A percentile compares a stretch with the other conserved stretches of the same genome.
These are phyloP conservation scores for Theileria orientalis DNA, from an alignment of 169 alveolate species.

Conservation along the genomic window DNA sequence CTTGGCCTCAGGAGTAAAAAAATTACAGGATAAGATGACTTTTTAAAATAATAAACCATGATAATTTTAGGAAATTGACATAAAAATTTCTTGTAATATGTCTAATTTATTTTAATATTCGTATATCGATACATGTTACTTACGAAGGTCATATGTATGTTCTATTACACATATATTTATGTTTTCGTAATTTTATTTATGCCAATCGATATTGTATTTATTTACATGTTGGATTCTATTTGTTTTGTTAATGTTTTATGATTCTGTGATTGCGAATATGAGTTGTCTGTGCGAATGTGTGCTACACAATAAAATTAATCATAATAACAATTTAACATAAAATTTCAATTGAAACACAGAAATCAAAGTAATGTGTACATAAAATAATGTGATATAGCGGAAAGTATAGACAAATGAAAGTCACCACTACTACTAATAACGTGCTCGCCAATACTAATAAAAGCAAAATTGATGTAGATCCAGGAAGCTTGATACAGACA, in stretches of 20 bases:
- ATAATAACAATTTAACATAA: not conserved
- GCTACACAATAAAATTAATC: slow-evolving; percentile 4
- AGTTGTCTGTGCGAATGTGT: slow-evolving; percentile 23
- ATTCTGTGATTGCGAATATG: too few species aligned
- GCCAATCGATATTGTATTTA: too few species aligned
- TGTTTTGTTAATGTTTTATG: too few species aligned
- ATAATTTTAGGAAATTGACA: too few species aligned
- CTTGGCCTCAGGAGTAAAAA: not conserved
- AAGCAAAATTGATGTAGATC: not conserved
- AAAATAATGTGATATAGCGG: not conserved
- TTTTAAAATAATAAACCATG: not conserved
- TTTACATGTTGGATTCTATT: too few species aligned
- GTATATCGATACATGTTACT: too few species aligned
- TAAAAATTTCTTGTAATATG: not conserved
- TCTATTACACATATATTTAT: too few species aligned
- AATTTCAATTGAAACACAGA: not conserved
- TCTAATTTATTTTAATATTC: not conserved
- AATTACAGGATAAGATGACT: not conserved
- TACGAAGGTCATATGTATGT: too few species aligned
- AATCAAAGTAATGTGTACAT: not conserved
- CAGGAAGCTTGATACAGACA: slow-evolving; percentile 1
- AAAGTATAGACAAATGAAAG: slow-evolving; percentile 13
- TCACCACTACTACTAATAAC: slow-evolving; percentile 7
- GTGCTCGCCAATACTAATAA: not conserved
- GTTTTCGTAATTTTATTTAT: too few species aligned